Conservation (phyloP, 2,329 filamentous ascomycete genomes). For the Cladosporium sp. region DNA sequence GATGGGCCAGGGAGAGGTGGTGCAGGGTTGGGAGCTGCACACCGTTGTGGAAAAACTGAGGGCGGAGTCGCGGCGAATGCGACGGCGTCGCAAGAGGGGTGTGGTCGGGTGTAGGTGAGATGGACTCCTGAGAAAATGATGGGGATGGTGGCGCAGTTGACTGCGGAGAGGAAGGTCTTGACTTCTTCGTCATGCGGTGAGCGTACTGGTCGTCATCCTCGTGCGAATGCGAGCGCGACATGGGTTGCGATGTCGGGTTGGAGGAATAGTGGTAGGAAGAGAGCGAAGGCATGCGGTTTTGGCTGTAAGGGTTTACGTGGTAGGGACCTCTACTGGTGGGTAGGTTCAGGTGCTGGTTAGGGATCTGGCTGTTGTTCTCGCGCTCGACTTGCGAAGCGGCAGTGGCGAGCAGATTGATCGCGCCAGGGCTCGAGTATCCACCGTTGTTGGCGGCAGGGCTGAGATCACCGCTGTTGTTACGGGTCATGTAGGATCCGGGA, state of each 20-base stretch:
- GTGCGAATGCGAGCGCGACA: slow-evolving; percentile 83
- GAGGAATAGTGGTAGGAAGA: slow-evolving; percentile 65
- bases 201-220: slow-evolving; percentile 77
- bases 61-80: slow-evolving; percentile 85
- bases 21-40: slow-evolving; percentile 85
- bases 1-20: slow-evolving; percentile 60
- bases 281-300: slow-evolving; percentile 66
- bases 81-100: slow-evolving; percentile 97
- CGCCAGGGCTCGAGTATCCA: slow-evolving; percentile 41
- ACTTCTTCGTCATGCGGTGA: slow-evolving; percentile 77
- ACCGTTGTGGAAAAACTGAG: slow-evolving; percentile 61
- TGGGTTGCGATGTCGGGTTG: slow-evolving; percentile 58
- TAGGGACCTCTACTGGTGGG: slow-evolving; percentile 25
- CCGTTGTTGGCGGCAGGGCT: slow-evolving; percentile 40
- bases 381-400: slow-evolving; percentile 63
- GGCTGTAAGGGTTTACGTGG: slow-evolving; percentile 46
- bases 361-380: slow-evolving; percentile 46
- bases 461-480: slow-evolving; percentile 46
- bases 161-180: slow-evolving; percentile 86
- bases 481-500: slow-evolving; percentile 53
- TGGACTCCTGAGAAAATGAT: slow-evolving; percentile 91
- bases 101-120: slow-evolving; percentile 93
- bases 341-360: slow-evolving; percentile 35
- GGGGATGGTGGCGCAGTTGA: slow-evolving; percentile 94
- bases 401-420: slow-evolving; percentile 66